These are phyloP conservation scores for Peltaster fructicola DNA, from an alignment of 2,329 filamentous ascomycete genomes.

Conservation along the genomic window DNA sequence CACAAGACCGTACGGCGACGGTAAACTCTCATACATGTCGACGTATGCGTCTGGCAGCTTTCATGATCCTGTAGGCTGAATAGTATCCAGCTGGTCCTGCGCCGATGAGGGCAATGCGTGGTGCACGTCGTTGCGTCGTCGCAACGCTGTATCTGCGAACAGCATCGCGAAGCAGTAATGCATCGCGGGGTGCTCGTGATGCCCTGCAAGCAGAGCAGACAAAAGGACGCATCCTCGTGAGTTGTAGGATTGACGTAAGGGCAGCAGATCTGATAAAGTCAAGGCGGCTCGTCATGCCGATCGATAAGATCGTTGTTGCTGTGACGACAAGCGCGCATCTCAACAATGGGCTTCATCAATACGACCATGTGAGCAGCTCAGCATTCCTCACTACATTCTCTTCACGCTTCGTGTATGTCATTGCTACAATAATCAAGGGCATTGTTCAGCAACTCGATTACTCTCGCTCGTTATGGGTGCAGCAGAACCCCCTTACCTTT, in stretches of 20 bases:
- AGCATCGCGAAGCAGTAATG: too few species aligned
- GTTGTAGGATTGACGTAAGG: too few species aligned
- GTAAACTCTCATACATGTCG: constrained; percentile 92
- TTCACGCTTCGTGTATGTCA: too few species aligned
- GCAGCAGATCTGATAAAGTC: too few species aligned
- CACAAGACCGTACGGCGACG: constrained; percentile 82
- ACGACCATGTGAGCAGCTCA: too few species aligned
- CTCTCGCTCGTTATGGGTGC: constrained; percentile 8
- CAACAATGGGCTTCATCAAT: too few species aligned
- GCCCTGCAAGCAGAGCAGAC: background rate
- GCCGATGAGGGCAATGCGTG: constrained; percentile 75
- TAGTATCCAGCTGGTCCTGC: constrained; percentile 96
- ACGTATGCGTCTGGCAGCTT: constrained; percentile 53
- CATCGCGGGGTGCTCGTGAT: too few species aligned
- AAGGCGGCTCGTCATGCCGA: too few species aligned
- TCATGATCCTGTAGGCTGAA: constrained; percentile 69
- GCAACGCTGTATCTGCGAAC: constrained; percentile 10
- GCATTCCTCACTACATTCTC: too few species aligned
- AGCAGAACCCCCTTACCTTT: constrained; percentile 49
- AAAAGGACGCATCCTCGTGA: too few species aligned
- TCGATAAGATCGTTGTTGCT: too few species aligned
- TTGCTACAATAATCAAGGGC: constrained; percentile 1
- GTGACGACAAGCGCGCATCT: too few species aligned
- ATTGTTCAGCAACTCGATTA: constrained; percentile 1
- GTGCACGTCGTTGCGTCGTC: constrained; percentile 22